phyloP scores from a whole-genome alignment of 2,329 filamentous ascomycete genomes.

The Teratosphaeria viscida region DNA sequence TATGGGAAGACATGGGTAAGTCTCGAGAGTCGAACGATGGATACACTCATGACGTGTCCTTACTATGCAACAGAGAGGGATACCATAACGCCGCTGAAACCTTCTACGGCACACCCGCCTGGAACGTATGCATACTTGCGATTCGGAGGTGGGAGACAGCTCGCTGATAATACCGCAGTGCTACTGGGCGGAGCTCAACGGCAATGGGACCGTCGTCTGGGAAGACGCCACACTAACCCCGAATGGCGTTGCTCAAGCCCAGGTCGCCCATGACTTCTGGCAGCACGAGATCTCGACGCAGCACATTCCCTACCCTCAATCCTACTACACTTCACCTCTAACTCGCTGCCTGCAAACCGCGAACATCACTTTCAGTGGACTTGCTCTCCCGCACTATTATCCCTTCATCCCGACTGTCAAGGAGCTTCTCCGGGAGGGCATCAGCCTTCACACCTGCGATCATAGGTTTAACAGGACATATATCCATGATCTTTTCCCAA shows the following conservation, averaged over 20 bases:
- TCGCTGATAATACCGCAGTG: constrained; percentile 20
- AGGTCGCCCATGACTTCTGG: constrained; percentile 53
- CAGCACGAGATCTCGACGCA: constrained; percentile 41
- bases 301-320: constrained; percentile 51
- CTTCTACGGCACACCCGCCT: constrained; percentile 57
- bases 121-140: constrained; percentile 45
- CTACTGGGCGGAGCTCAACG: constrained; percentile 55
- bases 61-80: constrained; percentile 37
- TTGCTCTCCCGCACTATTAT: constrained; percentile 41
- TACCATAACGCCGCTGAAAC: constrained; percentile 53
- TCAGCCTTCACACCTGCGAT: constrained; percentile 59
- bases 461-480: constrained; percentile 46
- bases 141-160: constrained; percentile 32
- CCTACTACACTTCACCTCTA: constrained; percentile 57
- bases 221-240: constrained; percentile 52
- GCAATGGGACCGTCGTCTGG: constrained; percentile 55
- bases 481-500: constrained; percentile 44
- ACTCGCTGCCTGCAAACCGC: constrained; percentile 54
- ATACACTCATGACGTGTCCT: neutral
- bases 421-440: constrained; percentile 55
- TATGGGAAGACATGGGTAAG: constrained; percentile 54
- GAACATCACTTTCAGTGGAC: constrained; percentile 48
- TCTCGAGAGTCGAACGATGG: neutral
- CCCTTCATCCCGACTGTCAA: constrained; percentile 53
- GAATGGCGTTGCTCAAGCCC: constrained; percentile 46